phyloP scores from a whole-genome alignment of 164 flowering plant genomes.

The Nymphaea colorata region DNA sequence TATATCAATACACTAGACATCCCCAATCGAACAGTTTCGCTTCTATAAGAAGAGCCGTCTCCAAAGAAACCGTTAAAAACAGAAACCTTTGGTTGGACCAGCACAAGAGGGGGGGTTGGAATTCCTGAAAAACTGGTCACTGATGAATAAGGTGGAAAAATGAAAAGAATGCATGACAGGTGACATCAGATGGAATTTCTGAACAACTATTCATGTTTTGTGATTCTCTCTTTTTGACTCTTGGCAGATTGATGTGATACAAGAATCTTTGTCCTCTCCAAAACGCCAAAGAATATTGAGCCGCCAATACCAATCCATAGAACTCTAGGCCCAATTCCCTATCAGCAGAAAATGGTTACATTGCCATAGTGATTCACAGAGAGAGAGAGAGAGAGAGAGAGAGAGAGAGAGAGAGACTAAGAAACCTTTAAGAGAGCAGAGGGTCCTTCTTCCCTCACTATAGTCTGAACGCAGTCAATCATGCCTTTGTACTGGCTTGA shows the following conservation, averaged over 20 bases:
- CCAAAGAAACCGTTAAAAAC: too few relatives aligned
- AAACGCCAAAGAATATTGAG: slow-evolving; percentile 79
- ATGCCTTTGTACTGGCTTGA: slow-evolving; percentile 70
- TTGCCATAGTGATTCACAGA: not conserved
- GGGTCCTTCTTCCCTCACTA: slow-evolving; percentile 75
- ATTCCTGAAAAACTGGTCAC: too few relatives aligned
- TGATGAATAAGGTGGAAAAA: too few relatives aligned
- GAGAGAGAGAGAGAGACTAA: not conserved
- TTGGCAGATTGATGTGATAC: slow-evolving; percentile 29
- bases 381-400: not conserved
- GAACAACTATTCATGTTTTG: too few relatives aligned
- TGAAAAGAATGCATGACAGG: too few relatives aligned
- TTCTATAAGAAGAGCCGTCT: too few relatives aligned
- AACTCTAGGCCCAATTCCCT: slow-evolving; percentile 89
- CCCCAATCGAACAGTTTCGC: too few relatives aligned
- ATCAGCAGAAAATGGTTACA: slow-evolving; percentile 1
- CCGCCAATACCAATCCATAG: slow-evolving; percentile 94
- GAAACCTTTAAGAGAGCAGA: slow-evolving; percentile 68
- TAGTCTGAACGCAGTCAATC: slow-evolving; percentile 57
- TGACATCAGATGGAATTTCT: too few relatives aligned
- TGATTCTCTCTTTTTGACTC: not conserved
- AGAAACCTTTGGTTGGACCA: too few relatives aligned
- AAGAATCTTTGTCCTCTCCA: slow-evolving; percentile 60
- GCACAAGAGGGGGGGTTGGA: too few relatives aligned
- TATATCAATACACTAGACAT: too few relatives aligned